phyloP scores from a whole-genome alignment of 2,329 filamentous ascomycete species.

The Thielaviopsis populi region DNA sequence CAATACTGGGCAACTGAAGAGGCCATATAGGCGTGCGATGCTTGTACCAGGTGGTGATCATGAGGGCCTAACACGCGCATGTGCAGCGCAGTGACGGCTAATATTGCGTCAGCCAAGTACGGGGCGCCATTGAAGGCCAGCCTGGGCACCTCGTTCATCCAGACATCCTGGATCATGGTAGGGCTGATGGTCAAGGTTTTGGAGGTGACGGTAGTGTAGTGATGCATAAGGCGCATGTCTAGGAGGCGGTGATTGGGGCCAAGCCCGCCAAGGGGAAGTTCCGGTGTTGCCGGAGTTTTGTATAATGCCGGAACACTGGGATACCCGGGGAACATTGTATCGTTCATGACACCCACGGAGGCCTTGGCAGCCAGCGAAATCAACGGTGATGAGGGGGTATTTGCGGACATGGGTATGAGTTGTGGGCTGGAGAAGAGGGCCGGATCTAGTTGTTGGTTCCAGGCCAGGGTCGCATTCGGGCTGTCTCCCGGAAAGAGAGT shows the following conservation, averaged over 20 bases:
- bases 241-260: conserved; percentile 29
- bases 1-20: conserved; percentile 48
- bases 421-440: conserved; percentile 11
- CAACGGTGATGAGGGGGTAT: conserved; percentile 18
- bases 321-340: conserved; percentile 15
- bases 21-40: conserved; percentile 50
- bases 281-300: conserved; percentile 22
- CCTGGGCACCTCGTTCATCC: conserved; percentile 44
- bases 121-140: conserved; percentile 44
- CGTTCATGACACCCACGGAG: conserved; percentile 20
- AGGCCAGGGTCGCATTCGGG: neutral
- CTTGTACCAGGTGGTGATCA: conserved; percentile 45
- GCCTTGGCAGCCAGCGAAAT: conserved; percentile 17
- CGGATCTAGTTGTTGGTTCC: conserved; percentile 13
- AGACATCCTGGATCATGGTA: conserved; percentile 38
- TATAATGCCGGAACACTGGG: conserved; percentile 23
- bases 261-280: conserved; percentile 12
- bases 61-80: conserved; percentile 40
- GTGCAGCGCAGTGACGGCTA: conserved; percentile 50
- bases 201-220: conserved; percentile 46
- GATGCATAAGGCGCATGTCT: conserved; percentile 49
- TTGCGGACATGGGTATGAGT: neutral
- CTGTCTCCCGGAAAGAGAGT: neutral
- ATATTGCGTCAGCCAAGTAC: conserved; percentile 47
- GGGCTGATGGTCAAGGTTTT: conserved; percentile 43